Evolutionary conservation across 116 monocot species (phyloP), one percentile per base, ranked within the genome.

Genomic region (Posidonia oceanica): DNA sequence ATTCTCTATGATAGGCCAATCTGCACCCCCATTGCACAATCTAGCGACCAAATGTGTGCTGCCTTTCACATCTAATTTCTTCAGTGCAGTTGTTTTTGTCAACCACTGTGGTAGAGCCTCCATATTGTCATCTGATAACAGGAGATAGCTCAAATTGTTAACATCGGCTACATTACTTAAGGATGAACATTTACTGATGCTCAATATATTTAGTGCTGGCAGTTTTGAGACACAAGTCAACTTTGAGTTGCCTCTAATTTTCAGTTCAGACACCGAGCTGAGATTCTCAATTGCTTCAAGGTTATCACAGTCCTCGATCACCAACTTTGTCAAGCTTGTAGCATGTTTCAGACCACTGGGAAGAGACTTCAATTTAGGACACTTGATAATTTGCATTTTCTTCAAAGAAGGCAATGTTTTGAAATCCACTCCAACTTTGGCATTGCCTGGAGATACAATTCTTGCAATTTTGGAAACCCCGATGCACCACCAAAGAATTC

Each of bases 391-490:
- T 4, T 68, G 58, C 14, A 75, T 36, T 20, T 60, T 75, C 22
- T 68, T 67, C 16, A 75, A 39, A 29, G 20, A 7, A 42, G 44
- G 22, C 67, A 75, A 48, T 22, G 41, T 0, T 21, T 57, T 13
- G 67, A 56, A 38, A 66, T 55, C 22, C 20, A 10, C 7, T 68
- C 57, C 56, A 67, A 68, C 40, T 67, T 69, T 16, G 69, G 16
- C 75, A 75, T 75, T 20, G 59, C 69, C 29, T 37, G 21, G 14
- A 75, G 37, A 21, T 51, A 61, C 2, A 75, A 21, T 36, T 69
- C 61, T 40, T 62, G 59, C 62, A 75, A 38, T 20, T 22, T 59
- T 11, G 75, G 69, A n/a, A 75, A 75, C 3, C 60, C 52, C 7
- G 10, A 7, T 29, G 39, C 40, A 15, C 38, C 44, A 53, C 36